Percentiles rank a stretch among this genome's conserved stretches.
phyloP scores from a whole-genome alignment of 768 basidiomycete species.

The Rhizopogon rudus region DNA sequence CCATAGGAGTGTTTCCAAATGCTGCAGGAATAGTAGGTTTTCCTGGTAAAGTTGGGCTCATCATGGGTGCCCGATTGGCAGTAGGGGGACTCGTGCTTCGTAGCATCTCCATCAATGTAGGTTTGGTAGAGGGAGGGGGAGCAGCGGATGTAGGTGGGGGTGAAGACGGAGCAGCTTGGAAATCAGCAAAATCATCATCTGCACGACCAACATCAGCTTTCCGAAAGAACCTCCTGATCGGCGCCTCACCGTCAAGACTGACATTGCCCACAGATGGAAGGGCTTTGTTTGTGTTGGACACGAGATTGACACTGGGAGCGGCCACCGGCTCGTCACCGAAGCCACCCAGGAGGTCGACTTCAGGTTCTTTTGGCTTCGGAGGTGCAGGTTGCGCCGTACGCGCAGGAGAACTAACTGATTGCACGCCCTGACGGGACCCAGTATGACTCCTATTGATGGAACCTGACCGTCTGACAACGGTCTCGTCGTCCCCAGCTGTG shows the following conservation, averaged over 20 bases:
- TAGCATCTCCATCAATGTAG: slow-evolving; percentile 47
- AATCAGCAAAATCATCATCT: slow-evolving; percentile 87
- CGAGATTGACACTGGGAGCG: slow-evolving; percentile 6
- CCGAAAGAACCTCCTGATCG: not conserved
- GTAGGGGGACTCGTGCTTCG: slow-evolving; percentile 26
- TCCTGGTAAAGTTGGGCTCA: slow-evolving; percentile 7
- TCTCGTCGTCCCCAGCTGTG: slow-evolving; percentile 93
- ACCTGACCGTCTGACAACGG: slow-evolving; percentile 32
- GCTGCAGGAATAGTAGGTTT: slow-evolving; percentile 19
- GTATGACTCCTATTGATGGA: slow-evolving; percentile 33
- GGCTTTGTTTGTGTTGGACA: slow-evolving; percentile 23
- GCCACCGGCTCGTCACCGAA: slow-evolving; percentile 56
- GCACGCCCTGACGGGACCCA: slow-evolving; percentile 33
- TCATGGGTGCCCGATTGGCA: slow-evolving; percentile 11
- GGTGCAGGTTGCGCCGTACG: slow-evolving; percentile 24
- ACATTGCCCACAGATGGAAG: slow-evolving; percentile 19
- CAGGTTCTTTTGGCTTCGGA: slow-evolving; percentile 41
- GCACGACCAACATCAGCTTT: slow-evolving; percentile 8
- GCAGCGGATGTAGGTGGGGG: slow-evolving; percentile 22
- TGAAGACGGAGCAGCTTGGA: slow-evolving; percentile 65
- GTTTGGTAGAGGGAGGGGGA: slow-evolving; percentile 31
- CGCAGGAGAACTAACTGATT: slow-evolving; percentile 10
- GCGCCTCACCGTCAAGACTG: slow-evolving; percentile 22
- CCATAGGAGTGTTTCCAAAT: slow-evolving; percentile 13
- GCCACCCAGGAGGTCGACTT: slow-evolving; percentile 72